Evolutionary conservation across 495 filamentous ascomycete genomes (phyloP), one percentile per base, ranked within the genome.

Genomic region (Chaetomium tenue): DNA sequence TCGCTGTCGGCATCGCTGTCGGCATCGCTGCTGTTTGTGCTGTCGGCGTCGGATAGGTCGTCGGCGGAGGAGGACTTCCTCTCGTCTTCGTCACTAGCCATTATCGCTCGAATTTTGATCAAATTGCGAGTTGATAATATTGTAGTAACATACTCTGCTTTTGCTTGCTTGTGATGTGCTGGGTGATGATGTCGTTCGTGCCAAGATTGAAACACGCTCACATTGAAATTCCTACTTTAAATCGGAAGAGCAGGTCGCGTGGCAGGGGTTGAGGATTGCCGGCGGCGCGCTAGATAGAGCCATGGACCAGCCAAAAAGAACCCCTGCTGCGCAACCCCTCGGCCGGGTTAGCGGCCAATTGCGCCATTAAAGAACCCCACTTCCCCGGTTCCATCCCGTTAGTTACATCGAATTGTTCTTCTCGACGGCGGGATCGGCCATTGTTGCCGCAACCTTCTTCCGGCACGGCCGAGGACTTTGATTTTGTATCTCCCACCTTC

Each of bases 1-100:
- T 72, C 73, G 55, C 58, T 70, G 54, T 58, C 74, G 58, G 72
- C 65, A 39, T 72, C 73, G 55, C 58, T 70, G 54, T 68, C 67
- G 64, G 52, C 61, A 52, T 74, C 74, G 52, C 60, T 71, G 60
- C 62, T 65, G 44, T 53, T 69, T 9, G 46, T 42, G 51, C 23
- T 67, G 18, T 60, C 63, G 25, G 63, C 23, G 22, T 72, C 68
- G 39, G 71, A 72, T 39, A 72, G 60, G 20, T 72, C 73, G 15
- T 72, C 73, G 15, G 55, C 47, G 0, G 67, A 68, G n/a, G 74
- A 67, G 25, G 48, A 52, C 58, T 61, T 74, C 28, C 52, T 68
- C 7, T 69, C 66, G 18, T 72, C 66, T 26, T 70, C 70, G 33
- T 58, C 57, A 47, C 68, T 68, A 13, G 69, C 70, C 68, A 74